Base-by-base conservation (phyloP, 495 filamentous ascomycete genomes). In the Hypoxylon cercidicola region DNA sequence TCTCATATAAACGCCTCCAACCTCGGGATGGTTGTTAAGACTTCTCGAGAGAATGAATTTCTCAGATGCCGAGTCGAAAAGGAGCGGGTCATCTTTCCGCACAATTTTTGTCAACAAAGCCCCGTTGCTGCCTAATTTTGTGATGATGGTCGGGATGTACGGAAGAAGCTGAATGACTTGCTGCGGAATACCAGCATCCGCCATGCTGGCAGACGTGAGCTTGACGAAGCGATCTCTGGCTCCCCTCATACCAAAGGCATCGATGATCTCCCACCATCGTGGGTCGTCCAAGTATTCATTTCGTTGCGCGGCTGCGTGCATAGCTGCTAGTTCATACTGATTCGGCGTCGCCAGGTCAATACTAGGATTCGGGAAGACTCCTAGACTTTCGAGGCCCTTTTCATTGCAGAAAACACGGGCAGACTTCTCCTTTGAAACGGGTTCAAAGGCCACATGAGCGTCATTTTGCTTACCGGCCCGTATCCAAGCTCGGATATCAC, bases 1-100 rank as follows among this genome's bases (percentile, higher is more conserved):
- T 37, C 91, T 81, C 87, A 97, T 91, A 67, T 96, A 96, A 15
- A 97, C 83, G 0, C 93, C 93, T 4, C 90, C 92, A 4, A 96
- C 79, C n/a, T 75, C 69, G 0, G 79, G 66, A 16, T 81, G 82
- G 2, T 82, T 81, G 16, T 81, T 81, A 15, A 66, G 55, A 16
- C 73, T 74, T 16, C 91, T 82, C 13, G 84, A 84, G 13, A 96
- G 78, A 16, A 97, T 88, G 68, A 89, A 94, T 12, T 82, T 80
- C 28, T 88, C 85, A 34, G 82, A 77, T 1, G 85, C 83, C 0
- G 84, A 79, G 39, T 85, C 83, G 4, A 78, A 83, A 25, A 97
- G 79, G 21, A 87, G 82, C 0, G 79, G 72, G 64, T 93, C 88
- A n/a, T 82, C 82, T n/a, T 79, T 80, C 0, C 69, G 74, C 4